These are phyloP conservation scores for Leccinum sublutescens DNA, from an alignment of 768 basidiomycete genomes.

Conservation along the genomic window DNA sequence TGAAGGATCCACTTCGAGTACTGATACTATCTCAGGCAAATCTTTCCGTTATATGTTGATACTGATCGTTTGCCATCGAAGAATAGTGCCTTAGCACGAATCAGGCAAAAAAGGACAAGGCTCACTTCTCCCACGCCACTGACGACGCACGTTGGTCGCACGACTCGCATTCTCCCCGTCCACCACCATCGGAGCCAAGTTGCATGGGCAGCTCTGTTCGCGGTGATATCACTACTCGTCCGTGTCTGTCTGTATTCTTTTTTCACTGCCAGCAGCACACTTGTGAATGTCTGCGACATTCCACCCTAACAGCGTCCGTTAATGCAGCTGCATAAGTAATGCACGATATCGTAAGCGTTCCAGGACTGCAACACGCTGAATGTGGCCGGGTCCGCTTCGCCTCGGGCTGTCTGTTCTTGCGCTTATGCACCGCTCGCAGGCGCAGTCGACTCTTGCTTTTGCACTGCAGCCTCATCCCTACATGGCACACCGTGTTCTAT, in stretches of 20 bases:
- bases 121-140: constrained; percentile 27
- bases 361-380: background rate
- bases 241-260: background rate
- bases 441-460: background rate
- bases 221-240: background rate
- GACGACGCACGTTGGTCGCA: constrained; percentile 3
- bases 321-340: background rate
- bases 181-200: constrained; percentile 4
- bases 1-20: background rate
- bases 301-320: constrained; percentile 8
- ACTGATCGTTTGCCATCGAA: background rate
- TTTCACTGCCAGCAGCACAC: background rate
- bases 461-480: background rate
- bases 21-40: background rate
- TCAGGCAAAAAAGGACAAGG: constrained; percentile 3
- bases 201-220: background rate
- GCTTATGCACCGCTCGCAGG: constrained; percentile 4
- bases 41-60: background rate
- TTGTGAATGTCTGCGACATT: background rate
- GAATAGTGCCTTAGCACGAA: background rate
- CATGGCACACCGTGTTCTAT: background rate
- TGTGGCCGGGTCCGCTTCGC: constrained; percentile 1
- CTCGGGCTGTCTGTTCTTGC: constrained; percentile 5
- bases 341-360: constrained; percentile 1
- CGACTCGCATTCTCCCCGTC: background rate